These are phyloP conservation scores for Brassica incana DNA, from an alignment of 345 rosid genomes.

Conservation along the genomic window DNA sequence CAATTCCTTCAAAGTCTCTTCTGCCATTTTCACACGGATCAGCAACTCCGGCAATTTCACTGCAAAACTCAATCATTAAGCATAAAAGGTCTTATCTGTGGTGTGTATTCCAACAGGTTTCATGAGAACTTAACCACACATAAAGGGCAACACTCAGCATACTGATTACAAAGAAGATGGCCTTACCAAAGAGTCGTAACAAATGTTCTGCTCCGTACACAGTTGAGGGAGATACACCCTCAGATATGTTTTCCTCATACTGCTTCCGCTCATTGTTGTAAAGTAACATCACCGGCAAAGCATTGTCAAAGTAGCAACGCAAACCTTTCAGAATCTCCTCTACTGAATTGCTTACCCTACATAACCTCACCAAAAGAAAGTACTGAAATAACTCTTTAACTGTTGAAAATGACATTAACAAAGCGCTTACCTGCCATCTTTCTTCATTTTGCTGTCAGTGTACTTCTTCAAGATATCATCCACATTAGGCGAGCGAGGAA, in stretches of 20 bases:
- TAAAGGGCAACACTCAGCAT: neutral
- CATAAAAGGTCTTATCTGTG: neutral
- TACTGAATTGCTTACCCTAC: slow-evolving; percentile 60
- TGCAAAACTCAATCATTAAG: slow-evolving; percentile 41
- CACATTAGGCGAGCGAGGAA: slow-evolving; percentile 83
- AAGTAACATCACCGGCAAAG: slow-evolving; percentile 71
- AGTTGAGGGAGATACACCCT: slow-evolving; percentile 60
- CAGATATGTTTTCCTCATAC: slow-evolving; percentile 49
- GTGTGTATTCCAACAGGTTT: neutral
- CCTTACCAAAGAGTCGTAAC: slow-evolving; percentile 82
- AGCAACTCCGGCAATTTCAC: slow-evolving; percentile 83
- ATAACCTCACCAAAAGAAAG: slow-evolving; percentile 14
- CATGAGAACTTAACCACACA: neutral
- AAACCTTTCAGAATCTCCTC: slow-evolving; percentile 75
- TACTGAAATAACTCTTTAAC: neutral
- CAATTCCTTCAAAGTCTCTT: slow-evolving; percentile 62
- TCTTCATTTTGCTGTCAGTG: slow-evolving; percentile 55
- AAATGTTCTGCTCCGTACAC: slow-evolving; percentile 95
- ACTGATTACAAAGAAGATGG: slow-evolving; percentile 4
- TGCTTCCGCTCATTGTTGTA: slow-evolving; percentile 84
- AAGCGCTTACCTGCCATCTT: slow-evolving; percentile 68
- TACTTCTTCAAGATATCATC: slow-evolving; percentile 77
- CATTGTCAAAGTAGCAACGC: slow-evolving; percentile 77
- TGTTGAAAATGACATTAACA: slow-evolving; percentile 3
- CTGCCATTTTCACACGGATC: slow-evolving; percentile 57